These are phyloP conservation scores for Catunica adiposa DNA, from an alignment of 2,329 filamentous ascomycete genomes.

Conservation along the genomic window DNA sequence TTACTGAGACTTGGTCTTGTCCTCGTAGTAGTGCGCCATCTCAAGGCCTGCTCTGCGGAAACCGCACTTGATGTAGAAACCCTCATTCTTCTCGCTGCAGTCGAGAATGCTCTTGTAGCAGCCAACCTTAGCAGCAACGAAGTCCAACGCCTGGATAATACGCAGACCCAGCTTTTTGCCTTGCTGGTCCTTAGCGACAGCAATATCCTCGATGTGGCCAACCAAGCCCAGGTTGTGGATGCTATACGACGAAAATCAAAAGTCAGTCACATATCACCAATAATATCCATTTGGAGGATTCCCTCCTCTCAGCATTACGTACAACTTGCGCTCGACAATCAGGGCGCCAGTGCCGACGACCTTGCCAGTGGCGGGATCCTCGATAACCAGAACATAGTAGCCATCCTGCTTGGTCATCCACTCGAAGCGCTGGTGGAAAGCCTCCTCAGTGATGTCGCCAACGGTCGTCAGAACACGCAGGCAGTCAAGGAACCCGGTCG, in stretches of 20 bases:
- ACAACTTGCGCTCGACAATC: slow-evolving; percentile 91
- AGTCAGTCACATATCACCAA: not conserved
- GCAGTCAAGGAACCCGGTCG: slow-evolving; percentile 74
- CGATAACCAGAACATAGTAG: slow-evolving; percentile 78
- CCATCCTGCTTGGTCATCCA: slow-evolving; percentile 60
- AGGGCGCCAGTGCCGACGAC: slow-evolving; percentile 85
- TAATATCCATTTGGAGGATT: not conserved
- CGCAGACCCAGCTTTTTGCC: slow-evolving; percentile 89
- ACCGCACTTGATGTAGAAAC: slow-evolving; percentile 96
- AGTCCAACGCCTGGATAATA: slow-evolving; percentile 87
- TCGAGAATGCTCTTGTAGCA: slow-evolving; percentile 97
- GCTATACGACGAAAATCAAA: slow-evolving; percentile 25
- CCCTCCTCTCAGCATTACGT: slow-evolving; percentile 23
- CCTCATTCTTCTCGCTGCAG: slow-evolving; percentile 90
- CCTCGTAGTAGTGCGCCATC: slow-evolving; percentile 90
- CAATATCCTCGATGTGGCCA: slow-evolving; percentile 96
- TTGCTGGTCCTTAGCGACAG: slow-evolving; percentile 85
- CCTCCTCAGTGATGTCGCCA: slow-evolving; percentile 61
- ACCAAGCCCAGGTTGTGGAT: slow-evolving; percentile 70
- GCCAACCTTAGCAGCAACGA: slow-evolving; percentile 69
- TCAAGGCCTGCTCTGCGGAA: slow-evolving; percentile 83
- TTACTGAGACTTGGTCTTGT: slow-evolving; percentile 29
- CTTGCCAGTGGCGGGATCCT: slow-evolving; percentile 43
- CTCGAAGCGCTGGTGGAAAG: slow-evolving; percentile 66
- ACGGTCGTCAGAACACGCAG: slow-evolving; percentile 84